Conservation (phyloP, 345 rosid species). For the Euphorbia pulcherrima region DNA sequence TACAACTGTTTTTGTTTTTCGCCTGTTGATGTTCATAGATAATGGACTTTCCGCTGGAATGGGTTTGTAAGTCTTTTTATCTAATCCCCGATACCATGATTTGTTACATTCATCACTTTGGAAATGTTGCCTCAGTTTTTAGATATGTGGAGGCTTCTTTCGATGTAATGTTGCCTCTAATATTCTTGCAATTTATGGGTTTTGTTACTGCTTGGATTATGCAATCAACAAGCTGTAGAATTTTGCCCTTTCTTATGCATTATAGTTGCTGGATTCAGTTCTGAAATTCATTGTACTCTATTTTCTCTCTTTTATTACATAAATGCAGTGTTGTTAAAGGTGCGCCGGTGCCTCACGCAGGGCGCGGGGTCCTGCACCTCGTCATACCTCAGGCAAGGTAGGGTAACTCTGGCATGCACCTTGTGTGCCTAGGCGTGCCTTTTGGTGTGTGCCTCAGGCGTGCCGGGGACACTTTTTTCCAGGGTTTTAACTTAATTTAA, state of each 20-base stretch:
- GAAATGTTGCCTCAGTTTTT: background rate
- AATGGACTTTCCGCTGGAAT: slow-evolving; percentile 91
- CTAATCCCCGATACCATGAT: background rate
- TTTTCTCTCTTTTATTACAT: background rate
- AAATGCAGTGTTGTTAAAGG: too few relatives aligned
- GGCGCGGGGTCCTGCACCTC: too few relatives aligned
- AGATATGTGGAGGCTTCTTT: background rate
- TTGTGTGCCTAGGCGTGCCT: too few relatives aligned
- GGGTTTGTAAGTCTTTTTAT: slow-evolving; percentile 74
- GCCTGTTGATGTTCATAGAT: slow-evolving; percentile 90
- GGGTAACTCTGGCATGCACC: too few relatives aligned
- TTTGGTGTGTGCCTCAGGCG: too few relatives aligned
- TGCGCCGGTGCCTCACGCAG: too few relatives aligned
- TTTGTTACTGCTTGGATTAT: background rate
- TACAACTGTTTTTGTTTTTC: slow-evolving; percentile 78
- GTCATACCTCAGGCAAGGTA: too few relatives aligned
- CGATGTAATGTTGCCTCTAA: background rate
- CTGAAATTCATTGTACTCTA: background rate
- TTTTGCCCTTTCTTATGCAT: background rate
- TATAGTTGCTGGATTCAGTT: background rate
- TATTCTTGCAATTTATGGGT: background rate
- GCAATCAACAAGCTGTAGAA: slow-evolving; percentile 1
- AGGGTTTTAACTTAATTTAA: too few relatives aligned
- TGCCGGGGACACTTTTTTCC: too few relatives aligned
- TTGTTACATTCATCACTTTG: background rate